Evolutionary conservation across 345 rosid species (phyloP).

Genomic region (Brassica nigra): DNA sequence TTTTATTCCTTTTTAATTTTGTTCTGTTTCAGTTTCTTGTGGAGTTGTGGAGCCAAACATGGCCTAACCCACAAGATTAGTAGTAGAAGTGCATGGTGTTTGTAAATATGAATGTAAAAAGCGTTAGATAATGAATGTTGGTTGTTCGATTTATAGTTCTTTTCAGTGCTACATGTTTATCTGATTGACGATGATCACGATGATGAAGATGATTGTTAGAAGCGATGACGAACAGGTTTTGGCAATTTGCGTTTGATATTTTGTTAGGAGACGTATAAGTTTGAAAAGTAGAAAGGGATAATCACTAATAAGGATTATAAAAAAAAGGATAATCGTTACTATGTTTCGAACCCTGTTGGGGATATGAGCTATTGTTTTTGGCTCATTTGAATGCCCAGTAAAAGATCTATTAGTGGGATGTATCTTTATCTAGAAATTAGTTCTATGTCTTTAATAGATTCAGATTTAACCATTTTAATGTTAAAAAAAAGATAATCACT

Average conservation of each 20-base stretch:
- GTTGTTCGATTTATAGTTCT: not conserved
- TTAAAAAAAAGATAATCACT: not conserved
- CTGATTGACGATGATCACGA: constrained; percentile 16
- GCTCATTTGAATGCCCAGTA: no score
- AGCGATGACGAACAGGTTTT: constrained; percentile 18
- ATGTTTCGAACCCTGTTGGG: no score
- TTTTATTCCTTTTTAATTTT: not conserved
- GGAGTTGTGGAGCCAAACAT: constrained; percentile 47
- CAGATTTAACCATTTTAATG: no score
- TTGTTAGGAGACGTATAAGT: constrained; percentile 22
- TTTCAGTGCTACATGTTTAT: constrained; percentile 9
- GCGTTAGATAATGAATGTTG: constrained; percentile 3
- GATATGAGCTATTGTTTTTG: no score
- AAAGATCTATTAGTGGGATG: no score
- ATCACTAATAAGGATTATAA: not conserved
- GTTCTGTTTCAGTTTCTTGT: not conserved
- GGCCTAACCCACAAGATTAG: constrained; percentile 43
- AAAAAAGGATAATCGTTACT: no score
- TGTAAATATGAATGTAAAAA: constrained; percentile 7
- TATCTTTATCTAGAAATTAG: no score
- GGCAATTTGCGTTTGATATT: constrained; percentile 32
- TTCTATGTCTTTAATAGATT: no score
- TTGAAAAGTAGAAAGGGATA: not conserved
- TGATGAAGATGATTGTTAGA: constrained; percentile 1
- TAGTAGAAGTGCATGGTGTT: constrained; percentile 18